phyloP scores from a whole-genome alignment of 768 basidiomycete species.

The Leccinum pellstonianum region DNA sequence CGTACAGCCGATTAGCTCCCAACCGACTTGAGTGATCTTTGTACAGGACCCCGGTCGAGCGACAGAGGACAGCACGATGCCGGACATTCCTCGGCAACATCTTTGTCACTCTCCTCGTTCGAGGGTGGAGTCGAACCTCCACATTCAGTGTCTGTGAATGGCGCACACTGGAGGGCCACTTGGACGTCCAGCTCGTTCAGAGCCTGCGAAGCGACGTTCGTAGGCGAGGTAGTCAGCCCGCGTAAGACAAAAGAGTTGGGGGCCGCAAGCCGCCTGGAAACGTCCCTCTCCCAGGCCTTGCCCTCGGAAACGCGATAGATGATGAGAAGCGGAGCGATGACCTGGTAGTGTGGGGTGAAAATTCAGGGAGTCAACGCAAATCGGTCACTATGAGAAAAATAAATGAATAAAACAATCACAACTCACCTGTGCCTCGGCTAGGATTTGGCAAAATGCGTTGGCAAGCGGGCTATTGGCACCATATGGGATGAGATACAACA shows the following conservation, averaged over 20 bases:
- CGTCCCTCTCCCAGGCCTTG: not conserved
- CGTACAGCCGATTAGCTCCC: too few relatives aligned
- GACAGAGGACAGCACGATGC: too few relatives aligned
- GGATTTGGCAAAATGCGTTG: slow-evolving; percentile 29
- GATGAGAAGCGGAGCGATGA: slow-evolving; percentile 47
- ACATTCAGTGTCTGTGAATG: not conserved
- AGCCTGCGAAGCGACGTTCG: not conserved
- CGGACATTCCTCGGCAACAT: too few relatives aligned
- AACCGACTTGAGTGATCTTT: too few relatives aligned
- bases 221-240: slow-evolving; percentile 6
- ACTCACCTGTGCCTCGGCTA: slow-evolving; percentile 31
- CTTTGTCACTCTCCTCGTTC: too few relatives aligned
- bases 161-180: slow-evolving; percentile 13
- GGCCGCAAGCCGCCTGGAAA: slow-evolving; percentile 7
- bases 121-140: not conserved
- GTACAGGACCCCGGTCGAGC: too few relatives aligned
- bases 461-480: slow-evolving; percentile 22
- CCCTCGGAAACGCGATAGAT: slow-evolving; percentile 47
- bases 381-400: not conserved
- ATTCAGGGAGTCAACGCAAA: not conserved
- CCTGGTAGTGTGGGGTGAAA: slow-evolving; percentile 23
- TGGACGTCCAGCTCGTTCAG: slow-evolving; percentile 10
- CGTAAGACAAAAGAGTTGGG: slow-evolving; percentile 10
- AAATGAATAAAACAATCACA: not conserved
- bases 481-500: slow-evolving; percentile 34